phyloP scores from a whole-genome alignment of 345 rosid species.

The Eucalyptus regnans region DNA sequence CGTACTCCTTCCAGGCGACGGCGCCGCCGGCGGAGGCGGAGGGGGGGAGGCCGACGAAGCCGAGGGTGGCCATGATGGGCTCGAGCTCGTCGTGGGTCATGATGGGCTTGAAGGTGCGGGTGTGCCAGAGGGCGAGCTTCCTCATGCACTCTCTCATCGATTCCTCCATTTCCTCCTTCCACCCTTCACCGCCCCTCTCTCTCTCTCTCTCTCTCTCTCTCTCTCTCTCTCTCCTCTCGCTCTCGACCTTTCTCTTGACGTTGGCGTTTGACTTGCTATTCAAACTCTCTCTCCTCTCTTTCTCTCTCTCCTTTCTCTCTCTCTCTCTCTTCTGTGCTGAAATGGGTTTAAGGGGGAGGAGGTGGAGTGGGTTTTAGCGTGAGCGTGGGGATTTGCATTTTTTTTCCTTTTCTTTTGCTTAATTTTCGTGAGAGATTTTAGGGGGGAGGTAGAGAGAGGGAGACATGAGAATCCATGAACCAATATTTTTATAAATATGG shows the following conservation, averaged over 20 bases:
- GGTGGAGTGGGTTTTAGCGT: neutral
- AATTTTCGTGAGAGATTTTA: neutral
- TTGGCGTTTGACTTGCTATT: neutral
- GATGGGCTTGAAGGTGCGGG: constrained; percentile 43
- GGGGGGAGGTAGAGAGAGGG: neutral
- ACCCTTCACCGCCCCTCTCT: neutral
- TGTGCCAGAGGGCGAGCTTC: constrained; percentile 50
- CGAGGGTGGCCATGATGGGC: constrained; percentile 36
- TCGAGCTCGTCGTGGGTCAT: constrained; percentile 50
- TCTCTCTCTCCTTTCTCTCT: neutral
- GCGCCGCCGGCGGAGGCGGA: neutral
- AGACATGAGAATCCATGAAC: neutral
- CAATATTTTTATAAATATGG: neutral
- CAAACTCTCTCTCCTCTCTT: neutral
- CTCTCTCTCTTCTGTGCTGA: neutral
- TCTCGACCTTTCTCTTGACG: neutral
- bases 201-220: neutral
- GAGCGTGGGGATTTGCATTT: neutral
- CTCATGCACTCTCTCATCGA: constrained; percentile 31
- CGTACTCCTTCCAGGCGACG: constrained; percentile 32
- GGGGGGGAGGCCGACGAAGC: constrained; percentile 30
- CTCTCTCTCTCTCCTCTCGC: neutral
- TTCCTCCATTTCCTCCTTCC: constrained; percentile 7
- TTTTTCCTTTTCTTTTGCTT: neutral
- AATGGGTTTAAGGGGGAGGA: neutral